Evolutionary conservation across 2,329 filamentous ascomycete species (phyloP), one percentile per base, ranked within the genome.

Genomic region (Apiospora arundinis): DNA sequence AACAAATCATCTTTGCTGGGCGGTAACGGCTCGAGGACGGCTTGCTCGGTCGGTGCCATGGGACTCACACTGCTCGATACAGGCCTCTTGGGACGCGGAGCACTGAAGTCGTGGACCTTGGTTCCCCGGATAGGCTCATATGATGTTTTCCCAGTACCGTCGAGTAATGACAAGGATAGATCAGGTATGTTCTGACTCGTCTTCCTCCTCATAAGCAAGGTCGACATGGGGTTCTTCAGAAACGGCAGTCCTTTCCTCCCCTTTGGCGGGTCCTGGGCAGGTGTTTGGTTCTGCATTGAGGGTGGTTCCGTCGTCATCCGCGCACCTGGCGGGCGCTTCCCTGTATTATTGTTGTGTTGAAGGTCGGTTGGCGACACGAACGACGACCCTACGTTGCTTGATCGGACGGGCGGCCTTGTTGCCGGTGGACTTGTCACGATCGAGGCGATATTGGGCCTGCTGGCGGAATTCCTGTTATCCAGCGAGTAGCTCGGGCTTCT

Each of bases 61-160:
- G 70, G 71, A 68, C 71, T 75, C 70, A 72, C 74, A 67, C 74
- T 81, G 66, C 46, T 77, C 32, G 82, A 80, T 4, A 83, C 73
- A 40, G 82, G 79, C 65, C 80, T 85, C 72, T 82, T 85, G 32
- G 84, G 85, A 68, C 89, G 83, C 1, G 90, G 90, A 0, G 88
- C 89, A 76, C 89, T 92, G 75, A 91, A 92, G 78, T 90, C 91
- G 77, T 92, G 91, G 68, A 92, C 86, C 66, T 86, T 84, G 9
- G 88, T 92, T 67, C 89, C 91, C 76, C 85, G 86, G 74, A 92
- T 92, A 23, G 90, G 90, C 75, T 92, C 90, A 75, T 91, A 91
- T 25, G 81, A 79, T 6, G 85, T 84, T 74, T 87, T 86, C 18
- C 85, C 83, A 0, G 79, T 75, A 9, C 81, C 80, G 65, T 81